Base-by-base conservation (phyloP, 306 rosid genomes). In the Clitoria ternatea region DNA sequence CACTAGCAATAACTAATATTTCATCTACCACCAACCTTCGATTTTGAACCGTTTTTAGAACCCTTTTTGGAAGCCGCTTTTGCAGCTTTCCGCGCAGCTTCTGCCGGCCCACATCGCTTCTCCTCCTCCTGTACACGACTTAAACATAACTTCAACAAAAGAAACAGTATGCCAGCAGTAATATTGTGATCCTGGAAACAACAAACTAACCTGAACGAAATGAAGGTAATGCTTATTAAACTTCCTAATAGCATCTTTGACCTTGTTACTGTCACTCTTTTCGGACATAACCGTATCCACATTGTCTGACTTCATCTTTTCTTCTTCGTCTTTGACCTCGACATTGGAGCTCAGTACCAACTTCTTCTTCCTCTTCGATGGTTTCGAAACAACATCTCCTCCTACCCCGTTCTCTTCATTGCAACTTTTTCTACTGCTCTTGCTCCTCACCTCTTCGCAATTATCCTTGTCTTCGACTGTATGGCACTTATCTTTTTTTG, bases 191-290 rank as follows among this genome's bases (percentile, higher is more conserved):
- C 1, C 37, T 2, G 12, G 24, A 36, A 11, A 59, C 14, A 23
- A 48, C 75, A 6, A 17, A 65, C 81, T 43, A 52, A 90, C 98
- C 97, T 94, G 97, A 13, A 94, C 88, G 12, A 83, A 83, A 62
- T 84, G 85, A 44, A 94, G 97, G 50, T 91, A 94, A 50, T 94
- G 70, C 64, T 86, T 91, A 79, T 87, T 94, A 73, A 91, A 94
- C 76, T 84, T 15, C 72, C 99, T 80, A 42, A 94, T 72, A 0
- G 99, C 80, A 37, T 89, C 99, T 54, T 87, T 94, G 61, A 86
- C 96, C 87, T 83, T 87, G 4, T 69, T 78, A 3, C 62, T 49
- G 52, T 77, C 89, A 37, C 96, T 86, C 64, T 89, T 94, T 14
- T 73, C 96, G 4, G 29, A 78, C 45, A 53, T 48, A 66, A 3